Percentiles rank a stretch among this genome's conserved stretches.
phyloP scores from a whole-genome alignment of 495 filamentous ascomycete genomes.

The Collariella sp. region DNA sequence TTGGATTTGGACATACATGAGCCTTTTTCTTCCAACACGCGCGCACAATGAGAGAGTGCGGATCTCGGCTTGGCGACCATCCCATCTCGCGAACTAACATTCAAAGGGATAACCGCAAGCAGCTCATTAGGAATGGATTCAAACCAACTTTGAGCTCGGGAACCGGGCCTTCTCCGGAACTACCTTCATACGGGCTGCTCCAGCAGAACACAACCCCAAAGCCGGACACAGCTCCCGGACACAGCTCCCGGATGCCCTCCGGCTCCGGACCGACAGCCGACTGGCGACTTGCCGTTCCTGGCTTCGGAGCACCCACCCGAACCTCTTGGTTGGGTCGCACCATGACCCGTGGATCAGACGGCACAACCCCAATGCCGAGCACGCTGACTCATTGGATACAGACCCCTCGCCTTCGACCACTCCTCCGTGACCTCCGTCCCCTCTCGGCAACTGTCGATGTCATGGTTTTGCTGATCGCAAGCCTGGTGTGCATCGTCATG shows the following conservation, averaged over 20 bases:
- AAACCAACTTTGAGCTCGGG: no score
- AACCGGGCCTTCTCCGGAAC: no score
- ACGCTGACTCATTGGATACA: not conserved
- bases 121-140: no score
- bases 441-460: not conserved
- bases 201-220: no score
- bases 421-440: not conserved
- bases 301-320: not conserved
- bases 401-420: not conserved
- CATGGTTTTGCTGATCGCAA: not conserved
- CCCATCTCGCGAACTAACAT: no score
- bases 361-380: constrained; percentile 9
- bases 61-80: no score
- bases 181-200: no score
- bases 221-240: no score
- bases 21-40: no score
- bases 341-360: constrained; percentile 7
- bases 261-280: not conserved
- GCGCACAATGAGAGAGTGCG: no score
- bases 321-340: not conserved
- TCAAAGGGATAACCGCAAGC: no score
- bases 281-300: not conserved
- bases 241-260: not conserved
- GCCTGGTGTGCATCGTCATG: not conserved
- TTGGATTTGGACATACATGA: no score